Evolutionary conservation across 2,329 filamentous ascomycete genomes (phyloP).

Genomic region (Exophiala alcalophila): DNA sequence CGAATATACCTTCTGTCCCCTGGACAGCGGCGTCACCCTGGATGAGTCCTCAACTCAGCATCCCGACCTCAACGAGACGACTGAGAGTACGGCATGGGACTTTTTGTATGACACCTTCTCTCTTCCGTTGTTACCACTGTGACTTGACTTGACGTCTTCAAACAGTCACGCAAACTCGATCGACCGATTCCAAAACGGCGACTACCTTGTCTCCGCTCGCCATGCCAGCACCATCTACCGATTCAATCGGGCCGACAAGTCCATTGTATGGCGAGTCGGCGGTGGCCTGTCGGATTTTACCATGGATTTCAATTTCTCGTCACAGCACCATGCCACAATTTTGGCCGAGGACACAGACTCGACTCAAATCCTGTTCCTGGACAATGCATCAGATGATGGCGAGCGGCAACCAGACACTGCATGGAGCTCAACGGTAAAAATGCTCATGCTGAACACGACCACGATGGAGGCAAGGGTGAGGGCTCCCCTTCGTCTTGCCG

Average conservation of each 20-base stretch:
- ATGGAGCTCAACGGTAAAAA: conserved; percentile 19
- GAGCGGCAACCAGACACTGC: neutral
- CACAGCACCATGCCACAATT: conserved; percentile 51
- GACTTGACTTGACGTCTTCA: no score
- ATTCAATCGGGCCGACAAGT: conserved; percentile 29
- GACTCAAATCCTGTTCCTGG: conserved; percentile 37
- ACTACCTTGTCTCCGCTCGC: conserved; percentile 45
- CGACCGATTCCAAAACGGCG: conserved; percentile 48
- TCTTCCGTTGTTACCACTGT: no score
- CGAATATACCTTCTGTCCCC: conserved; percentile 47
- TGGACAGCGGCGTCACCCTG: conserved; percentile 40
- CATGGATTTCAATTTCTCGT: conserved; percentile 45
- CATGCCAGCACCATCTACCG: conserved; percentile 43
- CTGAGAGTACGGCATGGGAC: conserved; percentile 41
- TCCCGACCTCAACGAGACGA: conserved; percentile 4
- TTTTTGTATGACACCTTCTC: conserved; percentile 40
- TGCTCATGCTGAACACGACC: conserved; percentile 40
- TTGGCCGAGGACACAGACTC: conserved; percentile 34
- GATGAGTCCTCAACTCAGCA: conserved; percentile 9
- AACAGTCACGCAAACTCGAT: conserved; percentile 53
- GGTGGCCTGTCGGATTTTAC: conserved; percentile 45
- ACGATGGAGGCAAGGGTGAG: conserved; percentile 42
- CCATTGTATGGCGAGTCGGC: conserved; percentile 52
- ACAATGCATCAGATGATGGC: conserved; percentile 32
- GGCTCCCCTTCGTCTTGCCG: no score